A percentile compares a stretch with the other conserved stretches of the same genome.
phyloP scores from a whole-genome alignment of 306 rosid genomes.

The Senna siamea region DNA sequence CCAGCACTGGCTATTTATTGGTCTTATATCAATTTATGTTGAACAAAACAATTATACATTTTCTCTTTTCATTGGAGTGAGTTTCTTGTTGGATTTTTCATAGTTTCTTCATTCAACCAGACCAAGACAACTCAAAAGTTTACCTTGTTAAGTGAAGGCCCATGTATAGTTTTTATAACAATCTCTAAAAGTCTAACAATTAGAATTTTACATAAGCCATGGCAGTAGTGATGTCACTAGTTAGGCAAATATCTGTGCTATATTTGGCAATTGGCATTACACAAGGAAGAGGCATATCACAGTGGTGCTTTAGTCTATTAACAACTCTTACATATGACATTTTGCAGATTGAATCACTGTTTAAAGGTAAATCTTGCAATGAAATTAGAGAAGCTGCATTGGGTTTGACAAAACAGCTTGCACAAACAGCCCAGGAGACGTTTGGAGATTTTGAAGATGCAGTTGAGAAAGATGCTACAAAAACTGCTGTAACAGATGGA shows the following conservation, averaged over 20 bases:
- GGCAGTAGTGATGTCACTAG: background rate
- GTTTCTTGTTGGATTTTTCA: background rate
- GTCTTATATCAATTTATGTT: too few species aligned
- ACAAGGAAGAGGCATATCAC: background rate
- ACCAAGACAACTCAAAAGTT: background rate
- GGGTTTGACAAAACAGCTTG: conserved; percentile 67
- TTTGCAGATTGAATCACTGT: conserved; percentile 59
- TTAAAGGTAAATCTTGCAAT: conserved; percentile 61
- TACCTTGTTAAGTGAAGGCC: background rate
- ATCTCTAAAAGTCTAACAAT: too few species aligned
- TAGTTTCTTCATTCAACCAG: background rate
- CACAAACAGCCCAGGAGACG: conserved; percentile 71
- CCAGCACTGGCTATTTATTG: too few species aligned
- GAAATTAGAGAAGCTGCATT: conserved; percentile 64
- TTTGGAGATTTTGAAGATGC: conserved; percentile 82
- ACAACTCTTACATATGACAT: conserved; percentile 3
- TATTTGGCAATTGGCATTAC: background rate
- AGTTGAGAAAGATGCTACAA: conserved; percentile 74
- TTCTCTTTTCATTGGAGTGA: background rate
- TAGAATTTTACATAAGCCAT: background rate
- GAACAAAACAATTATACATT: background rate
- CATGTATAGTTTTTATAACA: background rate
- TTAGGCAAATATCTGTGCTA: background rate
- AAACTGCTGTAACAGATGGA: conserved; percentile 77
- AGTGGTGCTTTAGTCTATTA: background rate